Conservation (phyloP, 768 basidiomycete genomes). For the Lactarius indigo region DNA sequence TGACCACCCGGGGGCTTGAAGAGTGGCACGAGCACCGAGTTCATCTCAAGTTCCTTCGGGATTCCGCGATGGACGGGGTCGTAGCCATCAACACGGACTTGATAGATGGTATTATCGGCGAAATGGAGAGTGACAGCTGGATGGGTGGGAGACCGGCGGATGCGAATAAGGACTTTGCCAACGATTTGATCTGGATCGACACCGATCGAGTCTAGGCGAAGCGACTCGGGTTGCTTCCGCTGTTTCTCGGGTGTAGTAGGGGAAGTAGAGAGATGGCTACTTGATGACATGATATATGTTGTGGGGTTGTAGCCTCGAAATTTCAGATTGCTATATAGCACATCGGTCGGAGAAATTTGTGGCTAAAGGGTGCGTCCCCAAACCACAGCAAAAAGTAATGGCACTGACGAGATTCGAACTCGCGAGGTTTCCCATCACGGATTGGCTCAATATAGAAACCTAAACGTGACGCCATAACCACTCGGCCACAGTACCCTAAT, state of each 20-base stretch:
- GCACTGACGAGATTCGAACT: conserved; percentile 61
- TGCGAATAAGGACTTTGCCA: conserved; percentile 33
- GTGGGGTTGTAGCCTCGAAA: not conserved
- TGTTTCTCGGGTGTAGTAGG: conserved; percentile 3
- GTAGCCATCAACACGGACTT: conserved; percentile 61
- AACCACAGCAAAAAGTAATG: conserved; percentile 30
- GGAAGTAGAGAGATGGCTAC: conserved; percentile 7
- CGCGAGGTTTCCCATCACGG: conserved; percentile 59
- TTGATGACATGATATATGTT: not conserved
- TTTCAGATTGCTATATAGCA: conserved; percentile 10
- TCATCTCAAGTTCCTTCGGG: conserved; percentile 58
- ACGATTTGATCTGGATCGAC: conserved; percentile 33
- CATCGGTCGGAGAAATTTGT: conserved; percentile 11
- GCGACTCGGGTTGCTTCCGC: conserved; percentile 20
- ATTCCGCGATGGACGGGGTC: conserved; percentile 52
- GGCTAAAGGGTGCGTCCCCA: not conserved
- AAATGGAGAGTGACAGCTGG: conserved; percentile 38
- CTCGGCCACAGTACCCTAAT: conserved; percentile 52
- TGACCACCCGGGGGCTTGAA: conserved; percentile 37
- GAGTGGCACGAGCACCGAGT: conserved; percentile 38
- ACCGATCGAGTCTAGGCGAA: conserved; percentile 28
- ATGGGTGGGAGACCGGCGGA: conserved; percentile 34
- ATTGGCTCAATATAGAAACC: conserved; percentile 33
- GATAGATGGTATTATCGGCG: conserved; percentile 35
- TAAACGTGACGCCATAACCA: conserved; percentile 61